Evolutionary conservation across 768 basidiomycete genomes (phyloP).

Genomic region (Dioszegia hungarica): DNA sequence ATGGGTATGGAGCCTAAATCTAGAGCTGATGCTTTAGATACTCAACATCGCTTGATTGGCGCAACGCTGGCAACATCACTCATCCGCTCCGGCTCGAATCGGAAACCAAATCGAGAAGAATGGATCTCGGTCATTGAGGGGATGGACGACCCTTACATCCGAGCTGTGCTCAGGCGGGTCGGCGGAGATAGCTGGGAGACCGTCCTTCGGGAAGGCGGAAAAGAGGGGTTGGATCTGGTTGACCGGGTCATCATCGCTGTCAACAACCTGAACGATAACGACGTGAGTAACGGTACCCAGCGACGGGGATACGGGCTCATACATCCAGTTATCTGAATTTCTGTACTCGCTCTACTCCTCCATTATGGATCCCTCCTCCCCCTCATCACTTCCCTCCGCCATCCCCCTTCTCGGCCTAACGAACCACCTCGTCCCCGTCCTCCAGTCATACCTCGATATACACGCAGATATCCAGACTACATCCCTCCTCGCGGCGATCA

Average conservation of each 20-base stretch:
- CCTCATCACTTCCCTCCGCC: conserved; percentile 19
- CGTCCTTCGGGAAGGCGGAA: conserved; percentile 15
- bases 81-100: conserved; percentile 10
- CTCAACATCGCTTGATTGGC: conserved; percentile 38
- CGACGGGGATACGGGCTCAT: background rate
- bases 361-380: conserved; percentile 9
- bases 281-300: conserved; percentile 19
- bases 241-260: conserved; percentile 43
- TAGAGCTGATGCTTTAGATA: conserved; percentile 16
- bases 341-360: conserved; percentile 26
- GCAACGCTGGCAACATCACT: conserved; percentile 35
- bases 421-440: conserved; percentile 21
- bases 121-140: conserved; percentile 34
- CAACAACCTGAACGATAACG: conserved; percentile 35
- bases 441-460: conserved; percentile 31
- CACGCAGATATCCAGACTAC: conserved; percentile 44
- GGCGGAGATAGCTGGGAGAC: conserved; percentile 44
- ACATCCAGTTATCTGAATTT: conserved; percentile 26
- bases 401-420: conserved; percentile 40
- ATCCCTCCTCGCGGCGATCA: conserved; percentile 32
- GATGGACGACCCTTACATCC: conserved; percentile 44
- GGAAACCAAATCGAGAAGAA: conserved; percentile 23
- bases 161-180: conserved; percentile 37
- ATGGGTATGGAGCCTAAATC: background rate
- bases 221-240: conserved; percentile 39